A percentile compares a stretch with the other conserved stretches of the same genome.
Evolutionary conservation across 2,329 filamentous ascomycete species (phyloP).

Genomic region (Diaporthe ilicicola): DNA sequence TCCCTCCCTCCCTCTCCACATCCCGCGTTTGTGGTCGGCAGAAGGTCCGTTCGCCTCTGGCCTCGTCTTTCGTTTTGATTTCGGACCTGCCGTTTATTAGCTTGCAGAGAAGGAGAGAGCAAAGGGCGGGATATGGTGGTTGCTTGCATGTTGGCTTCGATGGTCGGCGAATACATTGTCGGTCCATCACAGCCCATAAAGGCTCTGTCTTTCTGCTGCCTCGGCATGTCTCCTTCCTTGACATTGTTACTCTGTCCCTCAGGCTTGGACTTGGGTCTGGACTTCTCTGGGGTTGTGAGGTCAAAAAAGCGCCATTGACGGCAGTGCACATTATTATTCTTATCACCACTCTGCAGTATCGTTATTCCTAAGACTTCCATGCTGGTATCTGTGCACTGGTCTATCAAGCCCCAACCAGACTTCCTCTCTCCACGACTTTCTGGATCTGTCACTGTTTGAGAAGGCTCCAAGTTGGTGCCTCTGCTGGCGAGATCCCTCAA

Average conservation of each 20-base stretch:
- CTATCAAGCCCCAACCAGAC: not conserved
- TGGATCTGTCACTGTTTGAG: not conserved
- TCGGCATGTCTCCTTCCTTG: not conserved
- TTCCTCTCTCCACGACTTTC: not conserved
- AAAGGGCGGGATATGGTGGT: constrained; percentile 5
- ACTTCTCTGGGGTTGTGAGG: constrained; percentile 8
- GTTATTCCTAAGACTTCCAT: constrained; percentile 6
- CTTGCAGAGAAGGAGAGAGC: not conserved
- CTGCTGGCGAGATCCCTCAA: too few species aligned
- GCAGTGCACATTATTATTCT: not conserved
- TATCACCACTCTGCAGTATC: constrained; percentile 10
- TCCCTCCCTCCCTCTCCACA: not conserved
- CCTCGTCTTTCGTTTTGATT: not conserved
- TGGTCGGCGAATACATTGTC: constrained; percentile 1
- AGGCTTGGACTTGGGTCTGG: not conserved
- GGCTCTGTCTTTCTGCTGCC: constrained; percentile 8
- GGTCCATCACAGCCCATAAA: constrained; percentile 26
- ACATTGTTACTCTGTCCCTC: not conserved
- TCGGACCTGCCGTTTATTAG: constrained; percentile 2
- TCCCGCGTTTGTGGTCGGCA: constrained; percentile 5
- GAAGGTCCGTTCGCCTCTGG: constrained; percentile 22
- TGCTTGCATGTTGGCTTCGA: constrained; percentile 6
- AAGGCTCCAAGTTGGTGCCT: not conserved
- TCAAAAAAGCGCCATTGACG: not conserved
- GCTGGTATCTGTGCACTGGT: not conserved